Base-by-base conservation (phyloP, 2,329 filamentous ascomycete genomes). In the Phialophora macrospora region DNA sequence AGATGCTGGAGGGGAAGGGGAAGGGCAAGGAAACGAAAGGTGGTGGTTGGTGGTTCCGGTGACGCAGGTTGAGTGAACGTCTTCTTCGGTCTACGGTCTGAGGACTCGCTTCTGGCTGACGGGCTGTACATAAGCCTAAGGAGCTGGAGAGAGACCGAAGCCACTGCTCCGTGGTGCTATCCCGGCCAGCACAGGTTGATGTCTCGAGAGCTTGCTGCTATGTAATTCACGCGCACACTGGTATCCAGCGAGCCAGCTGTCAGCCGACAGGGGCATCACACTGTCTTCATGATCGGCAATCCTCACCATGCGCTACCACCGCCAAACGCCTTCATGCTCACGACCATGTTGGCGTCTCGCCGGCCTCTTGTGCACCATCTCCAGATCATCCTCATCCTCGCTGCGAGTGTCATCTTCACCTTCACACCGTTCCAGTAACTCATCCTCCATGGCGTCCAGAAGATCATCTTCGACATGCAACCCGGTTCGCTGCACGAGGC, bases 1-100 rank as follows among this genome's bases (percentile, higher is more conserved):
- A 68, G 44, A 67, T 55, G 34, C 52, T 62, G 26, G 55, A 63
- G 41, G 62, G 61, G n/a, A 59, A 63, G 30, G 61, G 63, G 24
- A 59, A 63, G 30, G 61, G 63, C 20, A 59, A 63, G 30, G 61
- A 67, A 22, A 52, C 55, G 59, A 63, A 46, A 32, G 55, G 60
- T 20, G 51, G 58, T 6, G 62, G 38, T 48, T 68, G 66, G 66
- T 65, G 66, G 12, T 60, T 28, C 28, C 26, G 44, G 28, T 49
- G 12, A 54, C 30, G 24, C 48, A 12, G 30, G 11, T 14, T 44
- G 17, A n/a, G 17, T 44, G 7, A 14, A 44, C 38, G n/a, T 5
- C 6, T 44, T 44, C 38, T 20, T n/a, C 38, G 3, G 14, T 44
- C 17, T 44, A 3, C 38, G 7, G 38, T 44, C 38, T n/a, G 38